Base-by-base conservation (phyloP, 1,284 basidiomycete genomes). In the Vanrija sp. region DNA sequence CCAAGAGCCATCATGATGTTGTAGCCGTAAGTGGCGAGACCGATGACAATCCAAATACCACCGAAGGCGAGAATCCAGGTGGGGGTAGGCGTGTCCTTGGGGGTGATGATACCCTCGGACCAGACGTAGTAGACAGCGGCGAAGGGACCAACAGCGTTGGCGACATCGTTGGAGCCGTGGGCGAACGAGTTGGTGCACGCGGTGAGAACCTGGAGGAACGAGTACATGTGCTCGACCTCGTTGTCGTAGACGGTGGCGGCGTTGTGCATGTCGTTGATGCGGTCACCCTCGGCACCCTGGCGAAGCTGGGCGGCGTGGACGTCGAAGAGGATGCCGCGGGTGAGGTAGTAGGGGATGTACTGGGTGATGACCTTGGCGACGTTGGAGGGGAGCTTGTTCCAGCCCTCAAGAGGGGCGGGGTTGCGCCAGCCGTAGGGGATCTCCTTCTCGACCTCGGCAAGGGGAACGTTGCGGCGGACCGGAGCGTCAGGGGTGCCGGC, bases 141-240 rank as follows among this genome's bases (percentile, higher is more conserved):
- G 49, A 71, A 71, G 31, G 73, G 71, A 18, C 73, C 73, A 56
- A 75, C 64, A 24, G 73, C 73, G 60, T 75, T 75, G 59, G 69
- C 61, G 18, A 67, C 54, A 48, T 76, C 75, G 68, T 78, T 78
- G 56, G 72, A 64, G 36, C 77, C 78, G 64, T 79, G 78, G 16
- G 78, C 78, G 58, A 80, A 80, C 15, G 77, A 78, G 47, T 77
- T 77, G 53, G 75, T 78, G 61, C 78, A 79, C n/a, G 78, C 78
- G 15, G 79, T 80, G 51, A 80, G 54, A 50, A 80, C 77, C 57
- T 80, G 79, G 43, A 80, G 68, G 70, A 79, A 80, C 19, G 78
- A 78, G 73, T 71, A 80, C 27, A 75, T 57, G 62, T 79, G 77
- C 62, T 80, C 79, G 47, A 76, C 76, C 63, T 76, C 76, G 65